Percentiles rank a stretch among this genome's conserved stretches.
Conservation (phyloP, 805 yeast species). For the Kluyveromyces lactis region DNA sequence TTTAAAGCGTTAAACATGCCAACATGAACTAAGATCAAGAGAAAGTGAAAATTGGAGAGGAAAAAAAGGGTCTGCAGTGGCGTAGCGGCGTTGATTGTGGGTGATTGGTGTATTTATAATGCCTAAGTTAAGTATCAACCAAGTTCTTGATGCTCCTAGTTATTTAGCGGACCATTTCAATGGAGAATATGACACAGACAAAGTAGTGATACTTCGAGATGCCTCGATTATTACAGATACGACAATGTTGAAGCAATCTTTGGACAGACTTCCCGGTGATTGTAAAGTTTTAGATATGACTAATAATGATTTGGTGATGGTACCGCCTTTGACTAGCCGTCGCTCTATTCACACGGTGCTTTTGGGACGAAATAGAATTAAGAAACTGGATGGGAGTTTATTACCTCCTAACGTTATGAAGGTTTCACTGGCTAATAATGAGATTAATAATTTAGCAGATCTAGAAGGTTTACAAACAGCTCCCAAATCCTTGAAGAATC, state of each 20-base stretch:
- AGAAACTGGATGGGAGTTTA: constrained; percentile 30
- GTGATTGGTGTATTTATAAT: too few species aligned
- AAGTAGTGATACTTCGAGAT: constrained; percentile 22
- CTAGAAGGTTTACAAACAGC: constrained; percentile 34
- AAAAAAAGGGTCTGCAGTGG: too few species aligned
- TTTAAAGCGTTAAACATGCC: neutral
- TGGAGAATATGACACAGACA: constrained; percentile 21
- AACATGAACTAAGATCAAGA: neutral
- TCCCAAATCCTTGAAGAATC: constrained; percentile 36
- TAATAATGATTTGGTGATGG: constrained; percentile 55
- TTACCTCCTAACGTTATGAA: constrained; percentile 33
- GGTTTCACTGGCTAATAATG: constrained; percentile 43
- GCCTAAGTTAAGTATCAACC: constrained; percentile 39
- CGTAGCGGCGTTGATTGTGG: too few species aligned
- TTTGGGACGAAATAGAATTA: constrained; percentile 54
- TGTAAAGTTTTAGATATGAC: constrained; percentile 62
- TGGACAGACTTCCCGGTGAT: constrained; percentile 35
- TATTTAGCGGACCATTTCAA: constrained; percentile 35
- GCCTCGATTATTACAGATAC: constrained; percentile 35
- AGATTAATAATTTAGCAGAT: constrained; percentile 41
- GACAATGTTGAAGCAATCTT: constrained; percentile 34
- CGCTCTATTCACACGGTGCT: constrained; percentile 42
- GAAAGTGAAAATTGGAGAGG: too few species aligned
- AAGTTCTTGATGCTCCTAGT: constrained; percentile 41
- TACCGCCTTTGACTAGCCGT: constrained; percentile 42